Evolutionary conservation across 768 basidiomycete species (phyloP), one percentile per base, ranked within the genome.

Genomic region (Tylopilus plumbeoviolaceoides): DNA sequence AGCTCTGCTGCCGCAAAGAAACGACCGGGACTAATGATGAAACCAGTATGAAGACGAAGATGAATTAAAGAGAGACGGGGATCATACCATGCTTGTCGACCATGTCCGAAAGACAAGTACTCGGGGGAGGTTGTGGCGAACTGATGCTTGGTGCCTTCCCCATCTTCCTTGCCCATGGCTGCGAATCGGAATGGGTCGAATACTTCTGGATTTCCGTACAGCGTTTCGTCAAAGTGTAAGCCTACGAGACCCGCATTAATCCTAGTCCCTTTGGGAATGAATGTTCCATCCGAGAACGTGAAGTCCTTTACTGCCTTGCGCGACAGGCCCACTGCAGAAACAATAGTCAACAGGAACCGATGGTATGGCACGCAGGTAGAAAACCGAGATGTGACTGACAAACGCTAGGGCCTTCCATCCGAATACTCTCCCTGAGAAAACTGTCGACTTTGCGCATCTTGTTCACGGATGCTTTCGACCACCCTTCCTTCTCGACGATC

Each of bases 151-250:
- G 48, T 53, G 11, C 49, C 56, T 21, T 74, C 73, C 2, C 59
- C 71, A 1, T 67, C 61, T 30, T 50, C 57, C n/a, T 75, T 65
- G 44, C 67, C 59, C 57, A 72, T 64, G 12, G 70, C 60, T 0
- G 70, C 65, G 58, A 79, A 82, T 9, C 82, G 77, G 63, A 78
- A 80, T 0, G 75, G 75, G 23, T 80, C 70, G 50, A 84, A 78
- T 6, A 46, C 53, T 1, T 65, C n/a, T 0, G 77, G 58, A 36
- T 73, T 64, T 3, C 68, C 54, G 47, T 78, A 76, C 17, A 56
- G 3, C 14, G 20, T 27, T 2, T 42, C 44, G 20, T 67, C 59
- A 3, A n/a, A 20, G 33, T 72, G 70, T 0, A 64, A 27, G 2
- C 63, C 55, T 2, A 59, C 59, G 0, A 56, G 38, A 7, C 38